Evolutionary conservation across 2,329 filamentous ascomycete genomes (phyloP), one percentile per base, ranked within the genome.

Genomic region (Penicillium glabrum): DNA sequence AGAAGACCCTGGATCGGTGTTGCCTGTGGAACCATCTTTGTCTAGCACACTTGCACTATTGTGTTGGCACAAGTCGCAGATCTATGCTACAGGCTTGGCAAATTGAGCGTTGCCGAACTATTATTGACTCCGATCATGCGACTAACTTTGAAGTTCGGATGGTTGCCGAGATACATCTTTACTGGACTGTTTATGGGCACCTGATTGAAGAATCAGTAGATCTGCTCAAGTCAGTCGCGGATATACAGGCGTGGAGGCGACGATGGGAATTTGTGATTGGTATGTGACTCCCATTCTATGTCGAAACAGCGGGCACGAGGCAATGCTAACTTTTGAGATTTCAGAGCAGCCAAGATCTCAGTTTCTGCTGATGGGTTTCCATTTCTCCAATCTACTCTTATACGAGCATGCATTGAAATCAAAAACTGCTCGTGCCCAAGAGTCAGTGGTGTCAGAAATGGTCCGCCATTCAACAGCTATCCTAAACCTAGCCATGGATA

Each of bases 81-180:
- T 68, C 76, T 3, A 67, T 77, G 47, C 56, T 80, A 14, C 71
- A 72, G 39, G 64, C 63, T 29, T 61, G 65, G 48, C 76, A 79
- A 51, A 71, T 79, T 35, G 67, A 75, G 19, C 65, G 66, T 45
- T 77, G 75, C 47, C 67, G 70, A n/a, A 62, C 67, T 3, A 65
- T 79, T 24, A 61, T 79, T 14, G 65, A 69, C 13, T 73, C 70
- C 5, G 73, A 76, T 43, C 69, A 72, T 54, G 67, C 69, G 11
- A 79, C 72, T 0, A 80, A 80, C 51, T 80, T 77, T 51, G 77
- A 80, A 59, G 65, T 70, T n/a, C 67, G 78, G 16, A 80, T 80
- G 77, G 74, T 78, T 6, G 77, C 76, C 2, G 78, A 80, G 56
- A 69, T 79, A 3, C 66, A 74, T 50, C 65, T 80, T 1, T 80